These are phyloP conservation scores for Plectosphaerella plurivora DNA, from an alignment of 2,329 filamentous ascomycete genomes.

Conservation along the genomic window DNA sequence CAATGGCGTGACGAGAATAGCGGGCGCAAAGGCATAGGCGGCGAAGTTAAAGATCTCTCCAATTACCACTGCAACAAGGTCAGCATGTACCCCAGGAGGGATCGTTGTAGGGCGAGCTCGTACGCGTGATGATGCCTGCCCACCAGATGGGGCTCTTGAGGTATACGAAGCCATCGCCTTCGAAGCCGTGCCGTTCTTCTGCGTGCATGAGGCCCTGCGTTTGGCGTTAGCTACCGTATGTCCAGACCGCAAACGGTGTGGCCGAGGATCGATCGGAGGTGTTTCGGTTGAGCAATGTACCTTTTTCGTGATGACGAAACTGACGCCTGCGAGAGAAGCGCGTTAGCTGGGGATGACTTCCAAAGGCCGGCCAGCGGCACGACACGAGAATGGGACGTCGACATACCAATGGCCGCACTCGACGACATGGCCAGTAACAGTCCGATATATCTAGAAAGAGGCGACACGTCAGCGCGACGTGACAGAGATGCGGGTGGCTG, in stretches of 20 bases:
- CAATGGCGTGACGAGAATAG: slow-evolving; percentile 94
- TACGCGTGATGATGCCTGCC: slow-evolving; percentile 87
- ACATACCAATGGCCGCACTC: slow-evolving; percentile 70
- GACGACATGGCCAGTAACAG: slow-evolving; percentile 70
- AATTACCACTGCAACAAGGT: slow-evolving; percentile 63
- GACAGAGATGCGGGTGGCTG: not conserved
- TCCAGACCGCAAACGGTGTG: slow-evolving; percentile 2
- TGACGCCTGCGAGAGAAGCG: slow-evolving; percentile 59
- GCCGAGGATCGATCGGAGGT: not conserved
- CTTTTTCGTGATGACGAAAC: slow-evolving; percentile 99
- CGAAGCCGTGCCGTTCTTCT: slow-evolving; percentile 87
- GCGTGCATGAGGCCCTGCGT: slow-evolving; percentile 81
- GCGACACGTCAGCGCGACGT: slow-evolving; percentile 22
- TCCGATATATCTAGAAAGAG: slow-evolving; percentile 62
- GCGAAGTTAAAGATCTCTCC: slow-evolving; percentile 97
- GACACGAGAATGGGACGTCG: slow-evolving; percentile 1
- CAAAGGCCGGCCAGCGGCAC: too few relatives aligned
- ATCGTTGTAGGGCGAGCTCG: slow-evolving; percentile 22
- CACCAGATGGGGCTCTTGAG: slow-evolving; percentile 95
- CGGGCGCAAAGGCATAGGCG: slow-evolving; percentile 95
- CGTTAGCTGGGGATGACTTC: slow-evolving; percentile 12
- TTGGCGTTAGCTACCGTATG: slow-evolving; percentile 14
- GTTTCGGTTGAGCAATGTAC: slow-evolving; percentile 39
- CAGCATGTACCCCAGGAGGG: slow-evolving; percentile 1
- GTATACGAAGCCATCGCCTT: slow-evolving; percentile 94